Evolutionary conservation across 305 asterid species (phyloP).

Genomic region (Rubia tinctorum): DNA sequence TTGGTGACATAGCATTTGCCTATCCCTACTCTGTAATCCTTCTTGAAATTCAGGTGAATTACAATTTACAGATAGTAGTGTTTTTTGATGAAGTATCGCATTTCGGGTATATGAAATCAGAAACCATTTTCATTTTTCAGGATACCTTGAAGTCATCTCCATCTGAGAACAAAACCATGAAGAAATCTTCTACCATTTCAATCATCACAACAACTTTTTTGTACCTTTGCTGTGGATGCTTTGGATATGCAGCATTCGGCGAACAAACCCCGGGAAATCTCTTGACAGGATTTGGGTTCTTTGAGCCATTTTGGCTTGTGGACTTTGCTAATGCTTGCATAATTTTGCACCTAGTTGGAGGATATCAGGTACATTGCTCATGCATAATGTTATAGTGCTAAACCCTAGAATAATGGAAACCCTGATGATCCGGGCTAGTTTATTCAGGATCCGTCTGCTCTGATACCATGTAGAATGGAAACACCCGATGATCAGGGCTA

Average conservation of each 20-base stretch:
- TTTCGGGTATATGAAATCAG: neutral
- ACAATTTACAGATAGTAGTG: too few relatives aligned
- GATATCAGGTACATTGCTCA: slow-evolving; percentile 52
- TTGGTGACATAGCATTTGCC: slow-evolving; percentile 78
- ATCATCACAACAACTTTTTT: slow-evolving; percentile 46
- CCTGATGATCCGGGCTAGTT: too few relatives aligned
- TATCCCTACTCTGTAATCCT: slow-evolving; percentile 56
- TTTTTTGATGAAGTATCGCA: neutral
- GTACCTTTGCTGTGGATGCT: slow-evolving; percentile 75
- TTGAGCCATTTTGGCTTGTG: slow-evolving; percentile 81
- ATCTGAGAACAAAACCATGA: slow-evolving; percentile 60
- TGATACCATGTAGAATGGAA: too few relatives aligned
- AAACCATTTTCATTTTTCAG: slow-evolving; percentile 7
- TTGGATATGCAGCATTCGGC: slow-evolving; percentile 90
- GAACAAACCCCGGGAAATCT: slow-evolving; percentile 71
- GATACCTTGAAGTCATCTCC: slow-evolving; percentile 40
- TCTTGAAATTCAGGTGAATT: slow-evolving; percentile 61
- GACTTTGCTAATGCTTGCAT: slow-evolving; percentile 78
- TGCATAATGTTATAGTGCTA: neutral
- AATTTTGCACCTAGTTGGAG: slow-evolving; percentile 73
- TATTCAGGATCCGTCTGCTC: too few relatives aligned
- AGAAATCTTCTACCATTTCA: slow-evolving; percentile 54
- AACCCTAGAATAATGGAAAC: too few relatives aligned
- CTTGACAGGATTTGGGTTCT: slow-evolving; percentile 78
- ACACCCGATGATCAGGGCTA: too few relatives aligned